Base-by-base conservation (phyloP, 2,329 filamentous ascomycete species). In the Coccinonectria pachysandricola region DNA sequence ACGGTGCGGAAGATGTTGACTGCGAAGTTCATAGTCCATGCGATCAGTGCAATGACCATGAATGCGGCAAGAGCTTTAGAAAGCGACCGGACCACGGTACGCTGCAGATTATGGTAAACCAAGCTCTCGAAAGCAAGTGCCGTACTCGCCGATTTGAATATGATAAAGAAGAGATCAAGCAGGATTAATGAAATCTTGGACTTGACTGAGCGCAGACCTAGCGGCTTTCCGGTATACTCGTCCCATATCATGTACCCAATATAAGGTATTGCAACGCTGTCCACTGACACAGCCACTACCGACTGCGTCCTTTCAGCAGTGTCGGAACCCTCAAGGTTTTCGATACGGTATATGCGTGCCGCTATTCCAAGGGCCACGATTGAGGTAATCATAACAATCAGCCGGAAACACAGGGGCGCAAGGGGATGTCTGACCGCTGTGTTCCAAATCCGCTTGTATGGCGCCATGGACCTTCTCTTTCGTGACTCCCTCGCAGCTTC, bases 181-280 rank as follows among this genome's bases (percentile, higher is more conserved):
- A 98, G 73, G 34, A 96, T 82, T 25, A 98, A 72, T 9, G 82
- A 75, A 39, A 93, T 81, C 53, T 98, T 98, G 24, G 84, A 79
- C 30, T 77, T 77, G 7, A 85, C 76, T 6, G 77, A 78, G 21
- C 92, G 80, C 34, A 98, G 62, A 2, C 91, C 91, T 12, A 98
- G 64, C 12, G 92, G 91, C 51, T 92, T 92, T 15, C 85, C 84
- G 5, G 84, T 91, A 57, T 95, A 96, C 59, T 98, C 91, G 50
- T 98, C 91, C 60, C 79, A 93, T 13, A 87, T 92, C 60, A 96
- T 91, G 58, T 94, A 96, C 24, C 82, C 61, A 29, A 92, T 79
- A 56, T 96, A 98, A 3, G 88, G 75, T 32, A 96, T 69, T 3
- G 91, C 88, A 9, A 96, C 69, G 6, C 79, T 75, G 54, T 96